Evolutionary conservation across 306 rosid genomes (phyloP), one percentile per base, ranked within the genome.

Genomic region (Quercus glauca): DNA sequence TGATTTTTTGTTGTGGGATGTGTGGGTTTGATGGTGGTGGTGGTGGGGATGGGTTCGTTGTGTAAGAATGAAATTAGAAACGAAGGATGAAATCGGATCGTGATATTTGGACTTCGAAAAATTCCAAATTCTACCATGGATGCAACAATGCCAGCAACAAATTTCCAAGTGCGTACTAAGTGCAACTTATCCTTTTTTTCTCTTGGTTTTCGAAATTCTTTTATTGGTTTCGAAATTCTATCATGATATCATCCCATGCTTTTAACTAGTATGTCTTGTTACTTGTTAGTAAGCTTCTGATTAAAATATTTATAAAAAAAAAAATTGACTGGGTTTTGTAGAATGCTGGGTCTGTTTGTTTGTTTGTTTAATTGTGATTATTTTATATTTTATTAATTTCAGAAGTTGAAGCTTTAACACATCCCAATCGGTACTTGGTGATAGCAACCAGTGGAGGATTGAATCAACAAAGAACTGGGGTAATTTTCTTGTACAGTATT

Each of bases 391-490:
- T 19, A 28, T 28, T 49, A 53, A 55, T 78, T 76, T 87, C 90
- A 93, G 99, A 86, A 79, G 96, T 87, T 86, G 82, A 84, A 76
- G 92, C 51, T 33, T 49, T 86, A 26, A 90, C 92, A 0, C 84
- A 26, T 25, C 81, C 89, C 18, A 88, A 90, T 80, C 89, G 96
- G 29, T 95, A 89, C 78, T 85, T 95, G 92, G 75, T 88, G 75
- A 95, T 95, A 78, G 99, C 97, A 76, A 92, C 99, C 3, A 95
- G 99, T 85, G 99, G 99, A 85, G 98, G 98, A 76, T 89, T 95
- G 88, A 92, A 95, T 88, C 99, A 95, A 85, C 99, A 95, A 81
- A 89, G 99, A 88, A 95, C 99, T 35, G 98, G 99, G 92, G 99
- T 95, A 89, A 53, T 75, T 65, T 55, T 82, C 77, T 73, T 60